Percentiles rank a stretch among this genome's conserved stretches.
Evolutionary conservation across 352 stramenopile genomes (phyloP).

Genomic region (Pythium pyrilobum): DNA sequence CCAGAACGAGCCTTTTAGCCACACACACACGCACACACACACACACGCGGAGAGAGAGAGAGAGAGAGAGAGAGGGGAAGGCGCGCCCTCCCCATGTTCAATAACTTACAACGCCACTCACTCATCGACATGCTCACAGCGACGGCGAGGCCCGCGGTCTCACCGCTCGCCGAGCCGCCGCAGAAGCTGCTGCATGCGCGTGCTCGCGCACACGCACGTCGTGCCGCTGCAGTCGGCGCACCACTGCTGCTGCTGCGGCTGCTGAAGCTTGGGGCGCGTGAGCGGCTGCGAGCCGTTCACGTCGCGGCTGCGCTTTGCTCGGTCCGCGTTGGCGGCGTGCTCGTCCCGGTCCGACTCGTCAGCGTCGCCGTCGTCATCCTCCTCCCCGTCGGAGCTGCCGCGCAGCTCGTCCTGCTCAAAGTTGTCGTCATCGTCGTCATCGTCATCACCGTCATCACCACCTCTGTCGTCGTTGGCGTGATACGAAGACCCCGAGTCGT

Average conservation of each 20-base stretch:
- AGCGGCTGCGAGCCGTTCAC: constrained; percentile 17
- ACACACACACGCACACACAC: no score
- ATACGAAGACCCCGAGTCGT: constrained; percentile 1
- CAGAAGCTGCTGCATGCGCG: constrained; percentile 38
- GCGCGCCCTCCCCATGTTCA: no score
- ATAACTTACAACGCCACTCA: no score
- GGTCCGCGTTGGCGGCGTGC: neutral
- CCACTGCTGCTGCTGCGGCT: neutral
- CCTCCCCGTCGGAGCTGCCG: constrained; percentile 34
- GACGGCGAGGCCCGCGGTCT: no score
- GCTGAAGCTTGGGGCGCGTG: constrained; percentile 41
- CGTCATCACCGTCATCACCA: constrained; percentile 22
- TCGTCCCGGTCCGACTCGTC: constrained; percentile 22
- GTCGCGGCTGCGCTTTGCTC: constrained; percentile 1
- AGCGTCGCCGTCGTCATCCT: neutral
- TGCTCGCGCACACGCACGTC: constrained; percentile 32
- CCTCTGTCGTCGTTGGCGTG: no score
- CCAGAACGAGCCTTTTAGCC: neutral
- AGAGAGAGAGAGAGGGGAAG: no score
- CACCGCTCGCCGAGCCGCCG: no score
- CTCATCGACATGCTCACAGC: no score
- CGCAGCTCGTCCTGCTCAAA: constrained; percentile 75
- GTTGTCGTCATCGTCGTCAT: constrained; percentile 30
- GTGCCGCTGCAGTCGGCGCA: constrained; percentile 22
- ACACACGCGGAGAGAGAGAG: no score